Evolutionary conservation across 177 flowering plant species (phyloP).

Genomic region (Vitis hybrid): DNA sequence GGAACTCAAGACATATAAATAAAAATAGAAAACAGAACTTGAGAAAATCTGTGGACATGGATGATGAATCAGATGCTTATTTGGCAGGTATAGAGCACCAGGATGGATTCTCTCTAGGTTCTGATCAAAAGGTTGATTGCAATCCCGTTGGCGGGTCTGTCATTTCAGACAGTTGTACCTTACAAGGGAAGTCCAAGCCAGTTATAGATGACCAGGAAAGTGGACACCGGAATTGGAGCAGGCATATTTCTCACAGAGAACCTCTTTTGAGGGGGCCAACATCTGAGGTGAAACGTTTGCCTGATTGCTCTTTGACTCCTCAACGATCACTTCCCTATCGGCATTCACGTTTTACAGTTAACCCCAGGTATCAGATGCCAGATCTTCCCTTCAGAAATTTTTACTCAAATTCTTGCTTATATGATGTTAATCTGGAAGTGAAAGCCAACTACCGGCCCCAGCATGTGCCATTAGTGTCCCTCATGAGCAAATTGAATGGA

Average conservation of each 20-base stretch:
- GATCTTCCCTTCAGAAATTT: slow-evolving; percentile 31
- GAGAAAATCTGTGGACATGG: slow-evolving; percentile 25
- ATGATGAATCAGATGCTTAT: slow-evolving; percentile 32
- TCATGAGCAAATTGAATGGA: slow-evolving; percentile 79
- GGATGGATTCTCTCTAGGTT: slow-evolving; percentile 29
- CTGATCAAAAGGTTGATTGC: slow-evolving; percentile 24
- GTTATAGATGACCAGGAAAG: slow-evolving; percentile 22
- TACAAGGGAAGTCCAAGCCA: slow-evolving; percentile 13
- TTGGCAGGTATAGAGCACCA: slow-evolving; percentile 27
- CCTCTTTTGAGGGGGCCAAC: slow-evolving; percentile 13
- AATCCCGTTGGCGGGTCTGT: slow-evolving; percentile 16
- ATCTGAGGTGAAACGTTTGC: slow-evolving; percentile 16
- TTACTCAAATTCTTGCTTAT: slow-evolving; percentile 29
- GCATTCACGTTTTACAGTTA: slow-evolving; percentile 45
- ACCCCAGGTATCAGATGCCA: slow-evolving; percentile 37
- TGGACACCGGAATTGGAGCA: slow-evolving; percentile 28
- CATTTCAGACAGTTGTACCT: slow-evolving; percentile 18
- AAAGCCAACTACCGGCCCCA: slow-evolving; percentile 53
- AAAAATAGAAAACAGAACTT: slow-evolving; percentile 30
- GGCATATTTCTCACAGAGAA: slow-evolving; percentile 19
- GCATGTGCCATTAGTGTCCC: slow-evolving; percentile 80
- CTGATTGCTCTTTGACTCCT: slow-evolving; percentile 21
- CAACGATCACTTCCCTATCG: slow-evolving; percentile 48
- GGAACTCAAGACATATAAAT: slow-evolving; percentile 49
- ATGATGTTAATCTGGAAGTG: slow-evolving; percentile 73